Base-by-base conservation (phyloP, 1,284 basidiomycete species). In the Ganoderma lingzhi region DNA sequence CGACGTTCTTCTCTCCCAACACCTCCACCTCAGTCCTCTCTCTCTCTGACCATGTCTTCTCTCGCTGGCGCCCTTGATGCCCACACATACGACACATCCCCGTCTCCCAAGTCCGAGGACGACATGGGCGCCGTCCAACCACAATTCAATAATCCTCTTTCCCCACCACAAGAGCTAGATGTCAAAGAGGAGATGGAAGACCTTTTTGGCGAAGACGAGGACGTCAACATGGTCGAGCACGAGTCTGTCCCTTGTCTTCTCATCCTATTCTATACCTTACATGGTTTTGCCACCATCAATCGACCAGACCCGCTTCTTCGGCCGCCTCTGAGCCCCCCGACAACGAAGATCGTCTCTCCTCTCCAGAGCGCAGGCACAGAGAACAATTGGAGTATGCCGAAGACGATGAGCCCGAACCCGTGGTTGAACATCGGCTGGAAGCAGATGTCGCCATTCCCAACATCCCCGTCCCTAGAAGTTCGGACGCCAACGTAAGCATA, bases 321-420 rank as follows among this genome's bases (percentile, higher is more conserved):
- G 75, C 83, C 51, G 82, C 85, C 48, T 90, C 89, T 53, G 88
- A 82, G 23, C 85, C 70, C 62, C 66, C 56, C 80, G 66, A 90
- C 86, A 62, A 74, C 19, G 89, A 87, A 6, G 92, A 93, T 67
- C 87, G 87, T 41, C 78, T 93, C n/a, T 86, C 91, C 12, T 87
- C 90, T 19, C 84, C 88, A 12, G 92, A 95, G 78, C 85, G 90
- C 66, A 88, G 89, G 72, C 86, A 85, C 58, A 85, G 93, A 70
- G 87, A 87, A 72, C 88, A 87, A 2, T 80, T 96, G 74, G 94
- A 96, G 80, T 96, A 96, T 77, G 89, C 86, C 73, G 94, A 96
- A 44, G 73, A 93, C 44, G 93, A 94, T 17, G 86, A 87, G 67
- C 86, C 88, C 32, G 87, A 88, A 66, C 84, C 86, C 35, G 82